Percentiles rank a stretch among this genome's conserved stretches.
These are phyloP conservation scores for Solanum paucissectum DNA, from an alignment of 257 asterid genomes.

Conservation along the genomic window DNA sequence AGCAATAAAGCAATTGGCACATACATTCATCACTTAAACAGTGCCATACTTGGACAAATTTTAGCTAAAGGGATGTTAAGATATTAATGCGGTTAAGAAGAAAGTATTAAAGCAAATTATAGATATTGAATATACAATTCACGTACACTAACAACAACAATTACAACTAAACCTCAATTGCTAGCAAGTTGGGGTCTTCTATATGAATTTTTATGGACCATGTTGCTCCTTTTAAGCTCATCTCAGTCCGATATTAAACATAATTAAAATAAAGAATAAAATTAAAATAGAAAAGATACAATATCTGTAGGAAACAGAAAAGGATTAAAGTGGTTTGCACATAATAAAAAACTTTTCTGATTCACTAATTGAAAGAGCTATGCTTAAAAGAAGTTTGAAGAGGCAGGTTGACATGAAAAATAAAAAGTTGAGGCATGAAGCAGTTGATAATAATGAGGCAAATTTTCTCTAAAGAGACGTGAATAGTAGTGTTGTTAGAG, in stretches of 20 bases:
- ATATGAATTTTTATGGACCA: neutral
- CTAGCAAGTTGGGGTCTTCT: neutral
- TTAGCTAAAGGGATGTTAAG: neutral
- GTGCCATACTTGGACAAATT: neutral
- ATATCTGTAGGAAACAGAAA: neutral
- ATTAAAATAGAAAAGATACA: neutral
- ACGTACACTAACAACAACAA: neutral
- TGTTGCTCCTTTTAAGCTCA: neutral
- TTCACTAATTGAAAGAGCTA: neutral
- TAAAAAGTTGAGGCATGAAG: neutral
- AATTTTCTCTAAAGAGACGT: neutral
- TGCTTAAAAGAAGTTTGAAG: neutral
- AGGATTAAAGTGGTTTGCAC: neutral
- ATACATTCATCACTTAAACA: neutral
- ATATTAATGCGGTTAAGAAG: neutral
- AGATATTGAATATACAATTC: neutral
- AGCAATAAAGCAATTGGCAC: neutral
- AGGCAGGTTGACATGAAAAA: neutral
- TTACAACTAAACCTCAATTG: neutral
- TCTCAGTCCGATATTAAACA: neutral
- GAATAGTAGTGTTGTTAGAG: neutral
- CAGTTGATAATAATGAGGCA: neutral
- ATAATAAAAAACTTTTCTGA: neutral
- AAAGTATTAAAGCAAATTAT: neutral
- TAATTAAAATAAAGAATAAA: neutral